Evolutionary conservation across 352 stramenopile species (phyloP).

Genomic region (Pythium volutum): DNA sequence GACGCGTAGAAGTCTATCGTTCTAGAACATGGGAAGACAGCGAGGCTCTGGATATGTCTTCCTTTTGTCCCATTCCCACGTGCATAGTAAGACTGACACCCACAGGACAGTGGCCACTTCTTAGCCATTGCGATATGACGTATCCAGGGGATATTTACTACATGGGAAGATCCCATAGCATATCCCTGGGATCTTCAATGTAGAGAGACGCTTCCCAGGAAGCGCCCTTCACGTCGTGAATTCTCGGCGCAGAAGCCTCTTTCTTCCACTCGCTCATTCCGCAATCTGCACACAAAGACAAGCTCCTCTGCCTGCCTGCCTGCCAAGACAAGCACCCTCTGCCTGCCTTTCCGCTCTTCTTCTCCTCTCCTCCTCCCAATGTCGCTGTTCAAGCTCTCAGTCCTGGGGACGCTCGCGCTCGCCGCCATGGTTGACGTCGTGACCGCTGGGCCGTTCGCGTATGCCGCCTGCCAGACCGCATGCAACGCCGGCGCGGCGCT

Average conservation of each 20-base stretch:
- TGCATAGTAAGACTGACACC: not conserved
- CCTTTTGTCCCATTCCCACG: not conserved
- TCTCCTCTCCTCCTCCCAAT: not conserved
- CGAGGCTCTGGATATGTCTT: not conserved
- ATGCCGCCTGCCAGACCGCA: slow-evolving; percentile 35
- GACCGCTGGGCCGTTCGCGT: slow-evolving; percentile 24
- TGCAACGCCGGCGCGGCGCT: slow-evolving; percentile 38
- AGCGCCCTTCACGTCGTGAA: too few species aligned
- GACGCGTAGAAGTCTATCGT: not conserved
- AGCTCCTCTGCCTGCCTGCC: too few species aligned
- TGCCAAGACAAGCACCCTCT: too few species aligned
- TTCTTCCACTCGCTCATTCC: not conserved
- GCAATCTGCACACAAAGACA: not conserved
- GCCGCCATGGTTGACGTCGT: not conserved
- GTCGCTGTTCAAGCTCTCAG: not conserved
- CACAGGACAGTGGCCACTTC: not conserved
- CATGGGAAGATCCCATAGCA: too few species aligned
- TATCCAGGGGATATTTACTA: too few species aligned
- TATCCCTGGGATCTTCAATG: too few species aligned
- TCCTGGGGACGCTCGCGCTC: not conserved
- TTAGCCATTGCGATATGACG: too few species aligned
- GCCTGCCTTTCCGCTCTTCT: not conserved
- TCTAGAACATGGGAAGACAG: too few species aligned
- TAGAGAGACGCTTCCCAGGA: too few species aligned
- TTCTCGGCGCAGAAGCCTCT: too few species aligned